phyloP scores from a whole-genome alignment of 2,329 filamentous ascomycete genomes.

The Aspergillus amoenus region DNA sequence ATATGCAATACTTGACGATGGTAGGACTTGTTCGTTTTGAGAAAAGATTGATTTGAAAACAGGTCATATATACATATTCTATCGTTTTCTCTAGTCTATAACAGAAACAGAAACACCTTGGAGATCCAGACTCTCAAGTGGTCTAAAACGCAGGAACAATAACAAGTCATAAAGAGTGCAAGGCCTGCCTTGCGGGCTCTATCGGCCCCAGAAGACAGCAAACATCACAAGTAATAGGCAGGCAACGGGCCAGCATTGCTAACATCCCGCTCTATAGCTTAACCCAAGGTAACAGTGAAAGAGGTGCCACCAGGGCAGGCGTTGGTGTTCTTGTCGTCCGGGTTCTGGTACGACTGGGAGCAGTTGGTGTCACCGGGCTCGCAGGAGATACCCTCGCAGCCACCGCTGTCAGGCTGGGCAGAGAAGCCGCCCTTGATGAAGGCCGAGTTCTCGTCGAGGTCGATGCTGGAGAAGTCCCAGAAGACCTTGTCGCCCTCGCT shows the following conservation, averaged over 20 bases:
- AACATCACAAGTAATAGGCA: neutral
- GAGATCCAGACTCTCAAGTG: no score
- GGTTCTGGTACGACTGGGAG: slow-evolving; percentile 35
- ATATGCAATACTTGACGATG: no score
- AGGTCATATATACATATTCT: no score
- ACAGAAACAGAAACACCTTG: no score
- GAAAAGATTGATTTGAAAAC: no score
- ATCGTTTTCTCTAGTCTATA: no score
- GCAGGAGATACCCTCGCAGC: slow-evolving; percentile 32
- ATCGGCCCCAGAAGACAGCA: neutral
- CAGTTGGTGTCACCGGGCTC: slow-evolving; percentile 32
- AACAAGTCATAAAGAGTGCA: neutral
- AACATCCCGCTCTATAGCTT: slow-evolving; percentile 1
- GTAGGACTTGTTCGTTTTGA: no score
- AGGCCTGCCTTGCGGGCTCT: neutral
- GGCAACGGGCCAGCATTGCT: neutral
- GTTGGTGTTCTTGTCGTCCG: slow-evolving; percentile 35
- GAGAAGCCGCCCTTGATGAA: slow-evolving; percentile 36
- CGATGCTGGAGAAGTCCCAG: slow-evolving; percentile 43
- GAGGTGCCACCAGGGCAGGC: slow-evolving; percentile 28
- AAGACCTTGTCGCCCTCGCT: slow-evolving; percentile 31
- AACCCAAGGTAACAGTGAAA: slow-evolving; percentile 35
- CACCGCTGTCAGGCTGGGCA: slow-evolving; percentile 27
- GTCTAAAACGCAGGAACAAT: no score
- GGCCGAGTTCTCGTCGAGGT: slow-evolving; percentile 31